phyloP scores from a whole-genome alignment of 2,329 filamentous ascomycete species.

The Chrysosporium keratinophilum region DNA sequence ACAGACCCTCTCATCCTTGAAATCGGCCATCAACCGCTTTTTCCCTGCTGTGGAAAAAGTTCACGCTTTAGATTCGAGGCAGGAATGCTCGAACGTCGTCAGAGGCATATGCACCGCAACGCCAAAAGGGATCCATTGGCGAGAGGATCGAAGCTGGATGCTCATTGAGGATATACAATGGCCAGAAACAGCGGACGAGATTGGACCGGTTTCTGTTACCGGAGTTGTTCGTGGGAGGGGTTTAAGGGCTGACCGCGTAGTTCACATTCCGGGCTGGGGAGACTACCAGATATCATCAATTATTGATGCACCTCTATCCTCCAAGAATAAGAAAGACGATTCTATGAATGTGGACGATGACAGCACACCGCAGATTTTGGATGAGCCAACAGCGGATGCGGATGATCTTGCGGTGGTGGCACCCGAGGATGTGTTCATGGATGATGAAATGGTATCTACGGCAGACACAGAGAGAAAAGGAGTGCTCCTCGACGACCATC shows the following conservation, averaged over 20 bases:
- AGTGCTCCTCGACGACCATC: constrained; percentile 88
- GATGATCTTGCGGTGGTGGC: constrained; percentile 77
- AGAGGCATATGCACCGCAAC: constrained; percentile 82
- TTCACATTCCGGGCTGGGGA: constrained; percentile 90
- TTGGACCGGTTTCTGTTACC: constrained; percentile 59
- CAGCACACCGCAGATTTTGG: constrained; percentile 45
- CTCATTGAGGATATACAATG: constrained; percentile 73
- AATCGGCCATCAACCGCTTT: constrained; percentile 89
- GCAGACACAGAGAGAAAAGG: constrained; percentile 59
- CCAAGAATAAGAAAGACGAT: constrained; percentile 45
- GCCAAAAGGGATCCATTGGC: constrained; percentile 90
- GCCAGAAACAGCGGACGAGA: constrained; percentile 43
- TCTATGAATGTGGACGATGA: constrained; percentile 60
- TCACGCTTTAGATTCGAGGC: constrained; percentile 73
- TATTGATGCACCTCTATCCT: constrained; percentile 58
- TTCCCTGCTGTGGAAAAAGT: constrained; percentile 87
- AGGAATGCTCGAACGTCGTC: constrained; percentile 85
- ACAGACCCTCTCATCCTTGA: constrained; percentile 69
- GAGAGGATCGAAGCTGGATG: constrained; percentile 94
- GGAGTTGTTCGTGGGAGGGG: constrained; percentile 78
- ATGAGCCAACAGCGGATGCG: constrained; percentile 63
- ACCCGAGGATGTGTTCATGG: constrained; percentile 77
- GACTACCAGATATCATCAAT: constrained; percentile 89
- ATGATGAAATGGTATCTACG: constrained; percentile 47
- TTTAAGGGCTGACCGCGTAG: constrained; percentile 77